These are phyloP conservation scores for Fusarium lateritium DNA, from an alignment of 2,329 filamentous ascomycete genomes.

Conservation along the genomic window DNA sequence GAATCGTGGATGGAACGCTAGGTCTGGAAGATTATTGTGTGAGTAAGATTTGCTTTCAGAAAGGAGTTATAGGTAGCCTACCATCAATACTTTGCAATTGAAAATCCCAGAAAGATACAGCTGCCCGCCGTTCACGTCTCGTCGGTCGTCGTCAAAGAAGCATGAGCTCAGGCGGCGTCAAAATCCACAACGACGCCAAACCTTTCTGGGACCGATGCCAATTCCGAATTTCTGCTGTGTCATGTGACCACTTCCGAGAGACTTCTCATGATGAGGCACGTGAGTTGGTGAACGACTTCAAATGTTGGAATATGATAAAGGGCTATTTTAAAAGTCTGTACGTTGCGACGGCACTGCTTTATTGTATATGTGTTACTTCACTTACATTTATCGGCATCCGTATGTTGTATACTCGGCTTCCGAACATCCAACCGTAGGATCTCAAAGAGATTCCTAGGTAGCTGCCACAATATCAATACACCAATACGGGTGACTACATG, in stretches of 20 bases:
- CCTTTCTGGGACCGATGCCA: conserved; percentile 7
- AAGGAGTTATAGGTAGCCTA: neutral
- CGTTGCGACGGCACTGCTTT: neutral
- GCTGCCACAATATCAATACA: too few relatives aligned
- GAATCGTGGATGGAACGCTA: conserved; percentile 22
- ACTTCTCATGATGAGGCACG: conserved; percentile 7
- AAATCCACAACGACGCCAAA: conserved; percentile 37
- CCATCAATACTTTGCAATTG: conserved; percentile 15
- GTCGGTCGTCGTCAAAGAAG: conserved; percentile 34
- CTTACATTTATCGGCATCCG: neutral
- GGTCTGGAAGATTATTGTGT: conserved; percentile 20
- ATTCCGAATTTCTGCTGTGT: conserved; percentile 3
- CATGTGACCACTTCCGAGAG: conserved; percentile 8
- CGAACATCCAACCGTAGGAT: neutral
- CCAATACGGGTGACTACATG: too few relatives aligned
- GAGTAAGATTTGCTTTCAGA: neutral
- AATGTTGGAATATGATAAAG: neutral
- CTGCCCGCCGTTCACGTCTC: conserved; percentile 33
- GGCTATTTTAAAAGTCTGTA: too few relatives aligned
- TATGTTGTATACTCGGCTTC: neutral
- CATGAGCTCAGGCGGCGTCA: conserved; percentile 33
- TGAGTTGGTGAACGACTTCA: neutral
- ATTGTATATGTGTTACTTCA: neutral
- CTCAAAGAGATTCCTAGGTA: too few relatives aligned
- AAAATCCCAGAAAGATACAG: conserved; percentile 17